phyloP scores from a whole-genome alignment of 257 asterid genomes.

The Capsicum chinense region DNA sequence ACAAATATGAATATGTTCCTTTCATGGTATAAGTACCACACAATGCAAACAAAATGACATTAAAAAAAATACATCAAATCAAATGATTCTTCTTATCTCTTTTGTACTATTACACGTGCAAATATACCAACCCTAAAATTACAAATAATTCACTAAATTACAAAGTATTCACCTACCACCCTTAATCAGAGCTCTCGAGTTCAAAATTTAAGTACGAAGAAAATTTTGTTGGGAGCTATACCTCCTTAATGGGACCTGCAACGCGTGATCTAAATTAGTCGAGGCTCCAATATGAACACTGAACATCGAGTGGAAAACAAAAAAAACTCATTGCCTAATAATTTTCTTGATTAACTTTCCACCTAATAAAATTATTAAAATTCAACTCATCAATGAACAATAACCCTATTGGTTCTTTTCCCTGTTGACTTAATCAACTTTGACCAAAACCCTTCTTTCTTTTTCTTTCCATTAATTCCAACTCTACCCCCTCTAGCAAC shows the following conservation, averaged over 20 bases:
- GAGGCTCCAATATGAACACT: too few species aligned
- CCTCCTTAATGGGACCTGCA: too few species aligned
- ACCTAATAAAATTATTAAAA: background rate
- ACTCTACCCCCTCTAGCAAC: conserved; percentile 39
- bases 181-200: too few species aligned
- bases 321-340: background rate
- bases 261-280: too few species aligned
- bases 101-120: conserved; percentile 24
- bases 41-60: background rate
- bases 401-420: conserved; percentile 37
- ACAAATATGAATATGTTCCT: background rate
- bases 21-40: background rate
- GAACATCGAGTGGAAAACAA: too few species aligned
- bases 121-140: background rate
- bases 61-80: background rate
- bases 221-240: too few species aligned
- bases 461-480: conserved; percentile 36
- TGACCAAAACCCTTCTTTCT: conserved; percentile 74
- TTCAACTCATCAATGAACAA: conserved; percentile 15
- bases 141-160: conserved; percentile 27
- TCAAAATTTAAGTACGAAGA: too few species aligned
- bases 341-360: background rate
- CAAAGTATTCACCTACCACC: conserved; percentile 6
- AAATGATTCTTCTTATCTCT: conserved; percentile 21
- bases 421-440: conserved; percentile 43